Evolutionary conservation across 78 protist genomes (phyloP), one percentile per base, ranked within the genome.

Genomic region (Mantamonas sphyraenae): DNA sequence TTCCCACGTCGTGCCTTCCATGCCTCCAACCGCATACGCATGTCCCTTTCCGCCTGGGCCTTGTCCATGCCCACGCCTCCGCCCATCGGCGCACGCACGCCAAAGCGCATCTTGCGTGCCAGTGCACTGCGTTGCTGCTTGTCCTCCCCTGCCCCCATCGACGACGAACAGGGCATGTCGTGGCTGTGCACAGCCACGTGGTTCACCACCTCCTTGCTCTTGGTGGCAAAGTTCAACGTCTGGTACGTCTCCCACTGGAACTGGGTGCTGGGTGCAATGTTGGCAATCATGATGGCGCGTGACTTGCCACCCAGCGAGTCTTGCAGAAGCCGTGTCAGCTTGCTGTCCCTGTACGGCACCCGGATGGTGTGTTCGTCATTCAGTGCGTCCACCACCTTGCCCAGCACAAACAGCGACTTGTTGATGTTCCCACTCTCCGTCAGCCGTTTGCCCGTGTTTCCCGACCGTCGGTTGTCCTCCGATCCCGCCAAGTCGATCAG

Each of bases 401-500:
- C 3, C 22, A 69, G 63, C 24, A 19, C 42, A 40, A 69, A 60
- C 22, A 59, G 55, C 1, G 55, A 35, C 59, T n/a, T 69, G 74
- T 69, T 69, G 35, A 69, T 69, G 37, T 47, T 38, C 5, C 55
- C 37, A n/a, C 59, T 53, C 37, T 69, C 74, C 39, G 28, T 55
- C 59, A 69, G 30, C 38, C 56, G 60, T n/a, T 28, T 5, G 2
- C 74, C 74, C 14, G 8, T 19, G 35, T 50, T 53, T 14, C 47
- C 74, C 4, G 74, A 31, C 38, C 3, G 12, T 3, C 56, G 33
- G 12, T 40, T 43, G 64, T 42, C 56, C 22, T 69, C 74, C 24
- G 64, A 69, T 17, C 74, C 74, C 2, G 74, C 74, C 12, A 69
- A 63, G 26, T 69, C 74, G n/a, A 68, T 51, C 14, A 68, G 28